These are phyloP conservation scores for Myxozyma neglecta DNA, from an alignment of 805 yeast genomes.

Conservation along the genomic window DNA sequence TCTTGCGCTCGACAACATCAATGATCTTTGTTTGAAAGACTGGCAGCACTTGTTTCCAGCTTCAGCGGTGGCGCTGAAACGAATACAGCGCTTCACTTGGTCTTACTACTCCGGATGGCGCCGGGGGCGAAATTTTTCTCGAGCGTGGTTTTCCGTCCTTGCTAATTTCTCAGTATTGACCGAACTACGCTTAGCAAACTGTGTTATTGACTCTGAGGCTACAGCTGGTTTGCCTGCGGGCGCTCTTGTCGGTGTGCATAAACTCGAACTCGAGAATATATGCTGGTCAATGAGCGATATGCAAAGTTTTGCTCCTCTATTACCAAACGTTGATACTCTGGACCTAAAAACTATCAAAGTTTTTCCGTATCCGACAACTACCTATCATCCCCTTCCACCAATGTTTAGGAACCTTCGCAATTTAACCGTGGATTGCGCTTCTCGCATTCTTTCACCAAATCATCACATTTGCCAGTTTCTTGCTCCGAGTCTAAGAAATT, in stretches of 20 bases:
- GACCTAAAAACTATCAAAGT: slow-evolving; percentile 29
- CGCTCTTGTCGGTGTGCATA: slow-evolving; percentile 8
- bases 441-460: slow-evolving; percentile 29
- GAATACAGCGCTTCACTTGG: slow-evolving; percentile 18
- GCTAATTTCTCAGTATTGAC: slow-evolving; percentile 18
- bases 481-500: slow-evolving; percentile 19
- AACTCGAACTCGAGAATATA: slow-evolving; percentile 24
- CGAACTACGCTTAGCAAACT: slow-evolving; percentile 24
- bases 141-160: slow-evolving; percentile 25
- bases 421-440: slow-evolving; percentile 28
- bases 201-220: slow-evolving; percentile 23
- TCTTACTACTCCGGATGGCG: slow-evolving; percentile 33
- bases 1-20: slow-evolving; percentile 26
- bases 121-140: slow-evolving; percentile 30
- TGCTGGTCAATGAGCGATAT: slow-evolving; percentile 27
- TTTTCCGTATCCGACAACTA: slow-evolving; percentile 24
- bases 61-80: slow-evolving; percentile 21
- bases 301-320: slow-evolving; percentile 21
- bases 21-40: slow-evolving; percentile 23
- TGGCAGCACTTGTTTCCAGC: slow-evolving; percentile 30
- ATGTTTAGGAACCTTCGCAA: slow-evolving; percentile 21
- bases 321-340: slow-evolving; percentile 19
- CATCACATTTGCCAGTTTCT: slow-evolving; percentile 30
- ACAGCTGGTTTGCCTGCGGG: slow-evolving; percentile 4
- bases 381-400: slow-evolving; percentile 29